These are phyloP conservation scores for Malus hybrid DNA, from an alignment of 331 rosid species.

Conservation along the genomic window DNA sequence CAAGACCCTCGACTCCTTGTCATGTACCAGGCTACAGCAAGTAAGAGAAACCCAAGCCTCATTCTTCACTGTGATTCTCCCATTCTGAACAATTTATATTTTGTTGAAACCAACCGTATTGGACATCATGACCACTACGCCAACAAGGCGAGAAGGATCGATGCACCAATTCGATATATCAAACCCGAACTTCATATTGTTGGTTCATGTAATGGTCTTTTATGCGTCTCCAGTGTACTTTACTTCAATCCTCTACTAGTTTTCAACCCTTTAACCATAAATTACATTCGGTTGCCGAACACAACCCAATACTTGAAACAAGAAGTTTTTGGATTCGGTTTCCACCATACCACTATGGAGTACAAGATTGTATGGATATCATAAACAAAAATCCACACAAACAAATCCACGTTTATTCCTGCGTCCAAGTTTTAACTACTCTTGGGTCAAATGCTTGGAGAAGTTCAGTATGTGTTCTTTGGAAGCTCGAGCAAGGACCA, in stretches of 20 bases:
- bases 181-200: slow-evolving; percentile 35
- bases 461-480: background rate
- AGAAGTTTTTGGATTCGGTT: slow-evolving; percentile 28
- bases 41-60: slow-evolving; percentile 25
- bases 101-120: slow-evolving; percentile 6
- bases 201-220: slow-evolving; percentile 34
- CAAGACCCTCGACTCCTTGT: slow-evolving; percentile 15
- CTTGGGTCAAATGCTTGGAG: background rate
- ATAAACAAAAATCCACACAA: background rate
- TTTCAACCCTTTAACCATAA: slow-evolving; percentile 31
- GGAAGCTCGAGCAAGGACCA: background rate
- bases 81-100: slow-evolving; percentile 27
- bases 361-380: slow-evolving; percentile 27
- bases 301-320: slow-evolving; percentile 9
- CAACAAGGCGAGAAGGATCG: slow-evolving; percentile 14
- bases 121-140: background rate
- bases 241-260: slow-evolving; percentile 18
- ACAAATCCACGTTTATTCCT: background rate
- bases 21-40: background rate
- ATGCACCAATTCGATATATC: slow-evolving; percentile 14
- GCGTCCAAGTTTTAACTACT: background rate
- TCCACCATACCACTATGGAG: slow-evolving; percentile 17
- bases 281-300: slow-evolving; percentile 20
- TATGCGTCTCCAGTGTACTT: slow-evolving; percentile 29
- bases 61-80: slow-evolving; percentile 41